Conservation (phyloP, 2,329 filamentous ascomycete genomes). For the Aspergillus piperis region DNA sequence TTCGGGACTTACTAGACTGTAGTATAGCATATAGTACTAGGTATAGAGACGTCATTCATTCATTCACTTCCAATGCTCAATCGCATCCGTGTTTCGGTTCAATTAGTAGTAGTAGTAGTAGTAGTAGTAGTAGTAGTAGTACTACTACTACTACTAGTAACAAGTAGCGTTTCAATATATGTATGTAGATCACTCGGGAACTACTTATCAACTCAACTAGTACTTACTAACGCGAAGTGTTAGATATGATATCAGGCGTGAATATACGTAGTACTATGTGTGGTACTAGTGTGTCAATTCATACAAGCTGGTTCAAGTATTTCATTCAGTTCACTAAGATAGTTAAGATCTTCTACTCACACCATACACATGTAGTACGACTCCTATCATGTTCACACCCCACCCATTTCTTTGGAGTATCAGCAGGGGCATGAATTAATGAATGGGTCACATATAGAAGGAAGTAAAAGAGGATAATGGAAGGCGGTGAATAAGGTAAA, state of each 20-base stretch:
- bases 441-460: background rate
- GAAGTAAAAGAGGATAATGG: background rate
- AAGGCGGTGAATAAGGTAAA: background rate
- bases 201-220: too few species aligned
- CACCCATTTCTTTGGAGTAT: background rate
- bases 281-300: background rate
- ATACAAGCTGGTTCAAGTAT: too few species aligned
- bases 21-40: background rate
- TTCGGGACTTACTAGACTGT: background rate
- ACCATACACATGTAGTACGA: too few species aligned
- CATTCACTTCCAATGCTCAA: background rate
- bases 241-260: too few species aligned
- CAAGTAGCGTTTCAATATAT: background rate
- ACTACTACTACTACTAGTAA: background rate
- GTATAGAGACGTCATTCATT: background rate
- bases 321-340: too few species aligned
- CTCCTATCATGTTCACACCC: too few species aligned
- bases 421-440: background rate
- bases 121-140: too few species aligned
- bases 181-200: background rate
- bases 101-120: background rate
- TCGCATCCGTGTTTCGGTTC: background rate
- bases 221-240: too few species aligned
- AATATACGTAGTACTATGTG: background rate
- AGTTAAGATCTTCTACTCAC: too few species aligned